Percentiles rank a stretch among this genome's conserved stretches.
Evolutionary conservation across 1,284 basidiomycete genomes (phyloP).

Genomic region (Rhodotorula sp.): DNA sequence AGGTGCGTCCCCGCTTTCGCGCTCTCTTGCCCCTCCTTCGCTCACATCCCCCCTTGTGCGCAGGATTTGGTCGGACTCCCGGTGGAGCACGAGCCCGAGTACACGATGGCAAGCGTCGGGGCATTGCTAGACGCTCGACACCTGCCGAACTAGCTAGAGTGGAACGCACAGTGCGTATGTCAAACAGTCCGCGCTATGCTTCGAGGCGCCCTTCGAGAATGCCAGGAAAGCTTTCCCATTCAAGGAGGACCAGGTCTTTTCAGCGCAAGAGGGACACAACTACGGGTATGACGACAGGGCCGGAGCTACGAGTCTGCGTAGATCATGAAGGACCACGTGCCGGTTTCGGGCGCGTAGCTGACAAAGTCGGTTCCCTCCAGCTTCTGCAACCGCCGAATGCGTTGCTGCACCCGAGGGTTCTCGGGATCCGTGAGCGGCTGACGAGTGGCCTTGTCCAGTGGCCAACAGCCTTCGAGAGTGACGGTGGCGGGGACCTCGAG

Average conservation of each 20-base stretch:
- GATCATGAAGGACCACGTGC: conserved; percentile 91
- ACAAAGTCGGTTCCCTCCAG: conserved; percentile 87
- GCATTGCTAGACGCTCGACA: conserved; percentile 13
- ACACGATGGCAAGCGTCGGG: conserved; percentile 33
- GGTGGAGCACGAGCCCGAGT: conserved; percentile 24
- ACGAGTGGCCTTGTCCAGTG: conserved; percentile 85
- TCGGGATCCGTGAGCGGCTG: conserved; percentile 83
- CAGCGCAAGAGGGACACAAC: neutral
- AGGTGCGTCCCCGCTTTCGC: conserved; percentile 2
- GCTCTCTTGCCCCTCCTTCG: neutral
- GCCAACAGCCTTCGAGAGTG: conserved; percentile 79
- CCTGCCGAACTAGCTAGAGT: neutral
- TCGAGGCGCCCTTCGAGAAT: too few species aligned
- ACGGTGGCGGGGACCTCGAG: conserved; percentile 86
- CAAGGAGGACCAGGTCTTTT: too few species aligned
- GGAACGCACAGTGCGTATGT: too few species aligned
- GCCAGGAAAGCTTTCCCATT: too few species aligned
- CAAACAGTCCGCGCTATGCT: too few species aligned
- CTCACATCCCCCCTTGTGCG: neutral
- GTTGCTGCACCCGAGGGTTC: conserved; percentile 71
- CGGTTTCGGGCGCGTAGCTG: conserved; percentile 73
- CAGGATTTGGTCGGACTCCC: conserved; percentile 44
- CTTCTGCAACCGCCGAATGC: conserved; percentile 78
- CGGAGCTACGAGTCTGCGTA: conserved; percentile 72
- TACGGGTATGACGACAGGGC: neutral